Base-by-base conservation (phyloP, 495 filamentous ascomycete species). In the Penicillium herquei region DNA sequence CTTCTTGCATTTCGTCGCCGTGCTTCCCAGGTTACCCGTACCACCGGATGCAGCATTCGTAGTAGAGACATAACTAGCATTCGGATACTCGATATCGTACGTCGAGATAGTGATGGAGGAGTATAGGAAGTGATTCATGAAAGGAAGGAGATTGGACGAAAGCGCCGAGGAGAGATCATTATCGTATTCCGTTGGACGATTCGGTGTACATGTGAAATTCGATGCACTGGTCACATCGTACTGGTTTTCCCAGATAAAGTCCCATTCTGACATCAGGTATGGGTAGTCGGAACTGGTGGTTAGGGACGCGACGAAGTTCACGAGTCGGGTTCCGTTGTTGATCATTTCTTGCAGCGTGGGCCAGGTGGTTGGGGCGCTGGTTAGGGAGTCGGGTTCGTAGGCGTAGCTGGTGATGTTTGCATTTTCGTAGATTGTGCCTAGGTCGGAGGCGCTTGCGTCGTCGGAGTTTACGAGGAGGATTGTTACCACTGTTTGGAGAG, bases 71-170 rank as follows among this genome's bases (percentile, higher is more conserved):
- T 84, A 75, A 55, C 69, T 75, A 10, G 78, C 74, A 57, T 89
- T 83, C 3, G 88, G 87, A 34, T 83, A 71, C 54, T 78, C 69
- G 61, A 90, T 81, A 42, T 77, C 77, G 0, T 82, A 63, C 7
- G 66, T 65, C 4, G 54, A 54, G 8, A 68, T 54, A 12, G 80
- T 60, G 6, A 57, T 65, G 33, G 50, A 34, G 14, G 74, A 71
- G 72, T 90, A 81, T 2, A 86, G 73, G 63, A 91, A 91, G 67
- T 91, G 87, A 74, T 92, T 91, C 71, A 90, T 73, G 6, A 91
- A 70, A 0, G 84, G 81, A 46, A 91, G 62, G 6, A 70, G 66
- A 45, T 75, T 74, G 18, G 75, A 74, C 2, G 73, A 65, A 10
- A 79, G 58, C 3, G 84, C 78, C n/a, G 71, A 75, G 9, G 71